A percentile compares a stretch with the other conserved stretches of the same genome.
phyloP scores from a whole-genome alignment of 2,329 filamentous ascomycete species.

The Knufia fluminis region DNA sequence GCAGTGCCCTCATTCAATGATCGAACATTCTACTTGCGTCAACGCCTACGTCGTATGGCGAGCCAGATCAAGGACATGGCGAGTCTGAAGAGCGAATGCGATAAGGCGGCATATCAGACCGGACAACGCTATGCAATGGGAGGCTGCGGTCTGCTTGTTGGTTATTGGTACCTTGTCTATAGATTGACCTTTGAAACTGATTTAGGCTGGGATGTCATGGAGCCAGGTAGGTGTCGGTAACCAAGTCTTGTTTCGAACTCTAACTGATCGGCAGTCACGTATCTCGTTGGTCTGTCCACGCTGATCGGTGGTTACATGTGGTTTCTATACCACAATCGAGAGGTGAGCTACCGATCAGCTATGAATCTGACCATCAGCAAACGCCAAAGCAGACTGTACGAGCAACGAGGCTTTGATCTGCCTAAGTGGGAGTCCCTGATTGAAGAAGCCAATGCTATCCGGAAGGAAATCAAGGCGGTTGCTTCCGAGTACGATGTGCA shows the following conservation, averaged over 20 bases:
- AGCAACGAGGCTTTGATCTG: conserved; percentile 64
- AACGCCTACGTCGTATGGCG: conserved; percentile 63
- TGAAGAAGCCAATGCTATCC: conserved; percentile 66
- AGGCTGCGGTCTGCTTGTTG: conserved; percentile 62
- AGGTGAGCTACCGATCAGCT: conserved; percentile 76
- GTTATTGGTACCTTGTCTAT: conserved; percentile 79
- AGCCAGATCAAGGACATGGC: conserved; percentile 59
- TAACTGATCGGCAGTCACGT: too few relatives aligned
- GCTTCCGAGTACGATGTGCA: conserved; percentile 84
- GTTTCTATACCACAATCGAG: conserved; percentile 87
- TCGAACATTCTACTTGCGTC: conserved; percentile 78
- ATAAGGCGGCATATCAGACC: conserved; percentile 63
- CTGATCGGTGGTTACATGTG: conserved; percentile 86
- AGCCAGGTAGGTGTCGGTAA: too few relatives aligned
- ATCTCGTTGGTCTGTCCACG: conserved; percentile 74
- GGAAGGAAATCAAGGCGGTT: conserved; percentile 69
- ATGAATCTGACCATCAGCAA: conserved; percentile 78
- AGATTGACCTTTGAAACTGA: conserved; percentile 59
- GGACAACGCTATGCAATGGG: conserved; percentile 72
- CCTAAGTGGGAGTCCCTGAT: conserved; percentile 68
- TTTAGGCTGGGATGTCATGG: conserved; percentile 82
- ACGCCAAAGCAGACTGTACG: conserved; percentile 68
- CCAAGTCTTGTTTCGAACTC: too few relatives aligned
- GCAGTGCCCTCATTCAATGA: conserved; percentile 81
- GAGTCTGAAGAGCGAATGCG: conserved; percentile 71